A percentile compares a stretch with the other conserved stretches of the same genome.
These are phyloP conservation scores for Cyberlindnera euphorbiiphila DNA, from an alignment of 805 yeast genomes.

Conservation along the genomic window DNA sequence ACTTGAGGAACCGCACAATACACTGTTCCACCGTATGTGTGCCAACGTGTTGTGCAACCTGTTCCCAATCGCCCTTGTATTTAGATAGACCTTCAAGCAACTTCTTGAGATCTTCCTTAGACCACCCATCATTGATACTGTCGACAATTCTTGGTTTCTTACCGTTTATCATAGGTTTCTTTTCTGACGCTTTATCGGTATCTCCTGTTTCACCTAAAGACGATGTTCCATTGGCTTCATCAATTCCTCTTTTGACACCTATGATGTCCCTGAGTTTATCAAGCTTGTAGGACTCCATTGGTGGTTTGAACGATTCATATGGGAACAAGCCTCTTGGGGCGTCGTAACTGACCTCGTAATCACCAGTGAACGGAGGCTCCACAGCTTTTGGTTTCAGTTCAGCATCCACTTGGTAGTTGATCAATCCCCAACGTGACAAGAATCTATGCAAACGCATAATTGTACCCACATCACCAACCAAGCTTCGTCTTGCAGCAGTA, in stretches of 20 bases:
- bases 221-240: constrained; percentile 12
- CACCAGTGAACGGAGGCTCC: constrained; percentile 73
- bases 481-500: constrained; percentile 85
- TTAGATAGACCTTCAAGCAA: constrained; percentile 61
- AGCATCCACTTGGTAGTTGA: constrained; percentile 88
- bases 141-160: constrained; percentile 35
- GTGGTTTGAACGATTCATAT: constrained; percentile 73
- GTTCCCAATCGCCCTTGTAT: constrained; percentile 73
- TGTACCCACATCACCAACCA: constrained; percentile 90
- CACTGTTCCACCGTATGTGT: constrained; percentile 74
- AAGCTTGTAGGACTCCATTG: constrained; percentile 43
- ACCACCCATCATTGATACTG: constrained; percentile 55
- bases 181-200: no score
- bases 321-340: constrained; percentile 93
- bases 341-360: constrained; percentile 72
- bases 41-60: constrained; percentile 64
- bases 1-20: constrained; percentile 68
- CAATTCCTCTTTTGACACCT: constrained; percentile 18
- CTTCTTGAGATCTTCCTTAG: constrained; percentile 53
- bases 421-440: constrained; percentile 87
- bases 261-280: constrained; percentile 38
- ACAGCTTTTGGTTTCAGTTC: constrained; percentile 64
- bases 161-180: constrained; percentile 12
- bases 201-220: background rate
- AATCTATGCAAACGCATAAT: constrained; percentile 81